Evolutionary conservation across 139 green algal species (phyloP), one percentile per base, ranked within the genome.

Genomic region (Chlorella sorokiniana): DNA sequence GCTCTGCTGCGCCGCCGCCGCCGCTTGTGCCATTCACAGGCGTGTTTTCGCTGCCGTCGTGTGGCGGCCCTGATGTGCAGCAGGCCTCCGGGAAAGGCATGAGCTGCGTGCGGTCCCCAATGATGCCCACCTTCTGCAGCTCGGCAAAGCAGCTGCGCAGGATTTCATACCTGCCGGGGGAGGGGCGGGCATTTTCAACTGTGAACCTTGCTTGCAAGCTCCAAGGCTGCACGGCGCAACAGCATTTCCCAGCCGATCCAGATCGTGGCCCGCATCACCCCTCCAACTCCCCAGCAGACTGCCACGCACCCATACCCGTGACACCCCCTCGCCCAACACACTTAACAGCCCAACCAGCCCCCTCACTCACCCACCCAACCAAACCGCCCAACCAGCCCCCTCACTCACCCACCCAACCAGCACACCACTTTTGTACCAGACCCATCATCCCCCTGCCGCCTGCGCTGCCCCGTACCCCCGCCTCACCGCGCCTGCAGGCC

Each of bases 91-190:
- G 31, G 59, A 69, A 59, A 6, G 41, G 75, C 29, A 41, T 29
- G 40, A 81, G 59, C 75, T 29, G 40, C 20, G 9, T 63, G 42
- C 33, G 29, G 29, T 72, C 77, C 7, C 59, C 63, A 5, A 96
- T 72, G 33, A 96, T 86, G 42, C 90, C 90, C 2, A 79, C 83
- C 1, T 88, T 83, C 7, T 69, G 64, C 29, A 96, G 91, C 90
- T 95, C 93, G 25, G 72, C 25, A 3, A 96, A 54, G 27, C 87
- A 90, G 20, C 87, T 90, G 0, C 89, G 72, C 63, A 97, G 78
- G 41, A 97, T 96, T 70, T 96, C 87, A 69, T 95, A 97, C 3
- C 93, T 83, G 67, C 29, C 4, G 31, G 11, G 31, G 29, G 22
- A 33, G 31, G n/a, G n/a, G n/a, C n/a, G n/a, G n/a, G n/a, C n/a